phyloP scores from a whole-genome alignment of 2,329 filamentous ascomycete species.

The Colletotrichum trifolii region DNA sequence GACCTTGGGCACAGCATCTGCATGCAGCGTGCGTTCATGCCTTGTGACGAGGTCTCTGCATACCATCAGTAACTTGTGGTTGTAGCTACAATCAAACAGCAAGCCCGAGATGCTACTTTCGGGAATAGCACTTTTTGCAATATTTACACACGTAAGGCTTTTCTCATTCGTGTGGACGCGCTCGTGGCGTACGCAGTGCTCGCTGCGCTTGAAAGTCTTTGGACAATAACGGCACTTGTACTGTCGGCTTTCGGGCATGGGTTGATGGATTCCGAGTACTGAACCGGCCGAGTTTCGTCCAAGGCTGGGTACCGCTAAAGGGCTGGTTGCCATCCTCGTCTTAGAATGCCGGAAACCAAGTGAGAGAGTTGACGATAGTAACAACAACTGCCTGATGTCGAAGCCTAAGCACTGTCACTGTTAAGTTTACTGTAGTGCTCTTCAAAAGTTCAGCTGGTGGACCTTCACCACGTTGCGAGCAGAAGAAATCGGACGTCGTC shows the following conservation, averaged over 20 bases:
- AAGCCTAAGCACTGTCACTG: too few relatives aligned
- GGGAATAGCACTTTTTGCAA: constrained; percentile 9
- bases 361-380: too few relatives aligned
- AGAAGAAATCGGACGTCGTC: too few relatives aligned
- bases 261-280: too few relatives aligned
- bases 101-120: neutral
- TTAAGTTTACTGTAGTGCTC: too few relatives aligned
- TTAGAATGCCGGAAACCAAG: too few relatives aligned
- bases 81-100: neutral
- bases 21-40: constrained; percentile 1
- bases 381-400: too few relatives aligned
- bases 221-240: neutral
- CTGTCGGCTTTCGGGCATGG: neutral
- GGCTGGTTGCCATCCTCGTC: too few relatives aligned
- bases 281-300: neutral
- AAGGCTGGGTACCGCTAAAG: neutral
- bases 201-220: constrained; percentile 18
- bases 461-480: too few relatives aligned
- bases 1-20: neutral
- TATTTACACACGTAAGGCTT: constrained; percentile 9
- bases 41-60: constrained; percentile 7
- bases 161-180: constrained; percentile 12
- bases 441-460: too few relatives aligned
- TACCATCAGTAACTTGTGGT: neutral
- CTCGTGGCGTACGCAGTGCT: constrained; percentile 11